phyloP scores from a whole-genome alignment of 2,329 filamentous ascomycete genomes.

The Seiridium unicorne region DNA sequence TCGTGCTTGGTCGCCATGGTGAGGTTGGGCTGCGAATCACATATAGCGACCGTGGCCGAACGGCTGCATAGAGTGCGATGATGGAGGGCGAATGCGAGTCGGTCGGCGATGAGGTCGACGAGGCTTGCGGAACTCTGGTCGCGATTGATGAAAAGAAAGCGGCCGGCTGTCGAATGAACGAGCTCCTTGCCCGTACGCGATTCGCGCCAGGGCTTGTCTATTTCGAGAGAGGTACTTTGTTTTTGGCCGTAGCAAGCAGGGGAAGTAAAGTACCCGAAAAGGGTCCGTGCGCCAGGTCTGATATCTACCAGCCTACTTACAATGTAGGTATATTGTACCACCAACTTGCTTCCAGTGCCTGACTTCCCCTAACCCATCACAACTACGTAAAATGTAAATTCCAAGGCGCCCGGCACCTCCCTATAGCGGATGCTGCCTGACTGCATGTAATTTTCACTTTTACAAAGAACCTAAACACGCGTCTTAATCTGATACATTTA shows the following conservation, averaged over 20 bases:
- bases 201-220: conserved; percentile 1
- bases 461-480: too few species aligned
- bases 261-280: not conserved
- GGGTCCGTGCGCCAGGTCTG: not conserved
- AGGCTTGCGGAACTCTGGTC: conserved; percentile 1
- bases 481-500: too few species aligned
- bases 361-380: too few species aligned
- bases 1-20: conserved; percentile 29
- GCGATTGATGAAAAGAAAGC: conserved; percentile 3
- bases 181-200: not conserved
- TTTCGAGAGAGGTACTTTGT: not conserved
- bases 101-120: not conserved
- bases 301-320: not conserved
- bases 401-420: too few species aligned
- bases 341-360: too few species aligned
- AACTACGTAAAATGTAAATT: too few species aligned
- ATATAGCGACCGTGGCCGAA: conserved; percentile 9
- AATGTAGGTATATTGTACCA: too few species aligned
- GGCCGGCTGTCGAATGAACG: conserved; percentile 6
- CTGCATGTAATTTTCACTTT: too few species aligned
- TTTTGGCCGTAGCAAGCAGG: not conserved
- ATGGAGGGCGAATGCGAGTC: not conserved
- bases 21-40: conserved; percentile 11
- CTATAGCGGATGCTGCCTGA: too few species aligned
- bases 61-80: not conserved